A percentile compares a stretch with the other conserved stretches of the same genome.
Conservation (phyloP, 2,329 filamentous ascomycete genomes). For the Xylaria sp. region DNA sequence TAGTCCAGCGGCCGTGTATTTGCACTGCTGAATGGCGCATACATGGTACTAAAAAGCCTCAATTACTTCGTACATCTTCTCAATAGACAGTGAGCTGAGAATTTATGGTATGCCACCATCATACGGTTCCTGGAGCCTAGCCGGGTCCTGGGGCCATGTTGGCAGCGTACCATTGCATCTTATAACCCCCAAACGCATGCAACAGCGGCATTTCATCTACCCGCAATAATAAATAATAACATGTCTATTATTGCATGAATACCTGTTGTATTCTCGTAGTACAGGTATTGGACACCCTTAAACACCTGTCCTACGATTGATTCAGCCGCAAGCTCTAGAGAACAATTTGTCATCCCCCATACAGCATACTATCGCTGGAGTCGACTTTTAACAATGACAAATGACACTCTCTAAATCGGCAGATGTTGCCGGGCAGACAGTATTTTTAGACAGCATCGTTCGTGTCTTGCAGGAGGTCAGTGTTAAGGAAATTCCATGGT, state of each 20-base stretch:
- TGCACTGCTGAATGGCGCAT: background rate
- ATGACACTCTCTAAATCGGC: background rate
- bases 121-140: background rate
- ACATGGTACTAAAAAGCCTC: background rate
- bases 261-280: background rate
- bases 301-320: background rate
- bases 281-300: background rate
- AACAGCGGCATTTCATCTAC: background rate
- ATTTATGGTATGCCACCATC: background rate
- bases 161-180: conserved; percentile 17
- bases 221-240: background rate
- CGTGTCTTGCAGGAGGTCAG: background rate
- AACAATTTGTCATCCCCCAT: background rate
- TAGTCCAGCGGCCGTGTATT: background rate
- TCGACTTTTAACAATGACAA: background rate
- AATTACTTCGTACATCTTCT: background rate
- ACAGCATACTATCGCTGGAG: background rate
- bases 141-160: background rate
- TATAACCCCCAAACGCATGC: background rate
- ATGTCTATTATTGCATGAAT: background rate
- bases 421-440: background rate
- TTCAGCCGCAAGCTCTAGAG: background rate
- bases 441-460: background rate
- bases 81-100: background rate
- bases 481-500: background rate